Evolutionary conservation across 2,329 filamentous ascomycete species (phyloP), one percentile per base, ranked within the genome.

Genomic region (Sclerotinia trifoliorum): DNA sequence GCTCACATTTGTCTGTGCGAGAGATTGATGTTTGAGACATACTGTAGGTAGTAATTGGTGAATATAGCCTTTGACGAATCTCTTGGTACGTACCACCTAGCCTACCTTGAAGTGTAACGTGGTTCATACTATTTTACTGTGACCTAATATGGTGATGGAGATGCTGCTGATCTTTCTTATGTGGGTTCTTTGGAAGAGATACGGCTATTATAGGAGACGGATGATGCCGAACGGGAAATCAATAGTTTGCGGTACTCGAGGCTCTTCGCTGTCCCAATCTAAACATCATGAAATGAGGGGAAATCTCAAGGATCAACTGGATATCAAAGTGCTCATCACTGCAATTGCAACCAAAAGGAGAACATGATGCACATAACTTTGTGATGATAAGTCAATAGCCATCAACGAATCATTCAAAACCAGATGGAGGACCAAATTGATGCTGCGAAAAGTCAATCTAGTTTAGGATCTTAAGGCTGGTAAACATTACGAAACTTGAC

Each of bases 241-340:
- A 51, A 60, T 46, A 63, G 46, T 49, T 63, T 51, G 29, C 21
- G 46, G 24, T 35, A 58, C 52, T 70, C 67, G 68, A 70, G 65
- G 57, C 39, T 54, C 46, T 60, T 52, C 62, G 49, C 35, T 52
- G 48, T 52, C 66, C 58, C 42, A 63, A 66, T 49, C 66, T 62
- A 48, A 65, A 68, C 60, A 58, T 35, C 48, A 26, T 55, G 56
- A 60, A 67, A 69, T 70, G 71, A 70, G 71, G 67, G 71, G 71
- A 69, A 71, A 51, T 35, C 32, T 51, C 55, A 24, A 61, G 64
- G 64, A 52, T 52, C 44, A 29, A 66, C 32, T 49, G 19, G 24
- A 26, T 61, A 68, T 56, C 62, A 60, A 58, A 35, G 39, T 54
- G 26, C 24, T 66, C 61, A 66, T 72, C 49, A 65, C 60, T 69